A percentile compares a stretch with the other conserved stretches of the same genome.
Conservation (phyloP, 1,284 basidiomycete species). For the Austroboletus niveus region DNA sequence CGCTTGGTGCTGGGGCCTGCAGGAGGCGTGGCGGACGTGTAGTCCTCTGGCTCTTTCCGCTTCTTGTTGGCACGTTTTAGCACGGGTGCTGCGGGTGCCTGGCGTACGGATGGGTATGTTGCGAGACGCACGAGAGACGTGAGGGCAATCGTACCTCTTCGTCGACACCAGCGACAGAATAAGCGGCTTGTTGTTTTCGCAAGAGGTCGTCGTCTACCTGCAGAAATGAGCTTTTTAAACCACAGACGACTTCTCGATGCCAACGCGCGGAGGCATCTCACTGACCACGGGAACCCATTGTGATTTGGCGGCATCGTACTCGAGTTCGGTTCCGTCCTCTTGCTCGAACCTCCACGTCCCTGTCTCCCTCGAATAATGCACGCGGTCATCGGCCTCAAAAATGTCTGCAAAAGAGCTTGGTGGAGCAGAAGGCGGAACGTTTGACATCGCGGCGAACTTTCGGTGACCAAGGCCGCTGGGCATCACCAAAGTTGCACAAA, state of each 20-base stretch:
- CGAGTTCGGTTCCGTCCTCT: slow-evolving; percentile 84
- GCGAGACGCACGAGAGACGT: slow-evolving; percentile 21
- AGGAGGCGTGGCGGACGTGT: slow-evolving; percentile 57
- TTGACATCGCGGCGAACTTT: slow-evolving; percentile 17
- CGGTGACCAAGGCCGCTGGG: slow-evolving; percentile 2
- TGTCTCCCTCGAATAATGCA: slow-evolving; percentile 76
- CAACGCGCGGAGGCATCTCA: slow-evolving; percentile 5
- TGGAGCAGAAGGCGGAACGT: slow-evolving; percentile 42
- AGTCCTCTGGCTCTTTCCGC: slow-evolving; percentile 76
- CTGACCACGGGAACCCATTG: slow-evolving; percentile 83
- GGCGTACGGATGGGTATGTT: slow-evolving; percentile 23
- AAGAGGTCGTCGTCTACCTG: slow-evolving; percentile 81
- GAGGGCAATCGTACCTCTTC: slow-evolving; percentile 66
- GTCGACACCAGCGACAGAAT: slow-evolving; percentile 86
- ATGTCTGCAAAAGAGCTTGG: slow-evolving; percentile 50
- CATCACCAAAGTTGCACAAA: no score
- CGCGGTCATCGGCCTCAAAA: slow-evolving; percentile 77
- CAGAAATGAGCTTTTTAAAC: background rate
- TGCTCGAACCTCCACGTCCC: slow-evolving; percentile 88
- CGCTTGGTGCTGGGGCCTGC: slow-evolving; percentile 62
- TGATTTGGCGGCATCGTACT: slow-evolving; percentile 77
- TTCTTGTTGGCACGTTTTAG: slow-evolving; percentile 78
- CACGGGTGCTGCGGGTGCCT: slow-evolving; percentile 85
- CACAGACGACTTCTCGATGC: background rate
- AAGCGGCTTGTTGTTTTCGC: slow-evolving; percentile 88